Base-by-base conservation (phyloP, 331 rosid genomes). In the Telfairia occidentalis region DNA sequence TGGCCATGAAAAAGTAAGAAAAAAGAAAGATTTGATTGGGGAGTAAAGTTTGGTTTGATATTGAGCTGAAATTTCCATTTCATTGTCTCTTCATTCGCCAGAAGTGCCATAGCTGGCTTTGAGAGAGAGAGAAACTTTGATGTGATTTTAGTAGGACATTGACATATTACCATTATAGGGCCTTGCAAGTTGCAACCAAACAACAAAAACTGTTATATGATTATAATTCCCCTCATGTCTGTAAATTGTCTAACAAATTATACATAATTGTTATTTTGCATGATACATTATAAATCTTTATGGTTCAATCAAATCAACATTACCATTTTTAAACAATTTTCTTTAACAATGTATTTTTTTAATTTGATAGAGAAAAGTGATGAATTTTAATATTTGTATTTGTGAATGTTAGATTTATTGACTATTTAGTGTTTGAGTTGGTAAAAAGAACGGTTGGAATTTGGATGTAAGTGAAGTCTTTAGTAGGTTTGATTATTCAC, bases 91-190 rank as follows among this genome's bases (percentile, higher is more conserved):
- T 42, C 32, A 67, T 42, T 24, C 13, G 74, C 74, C 74, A 69
- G 74, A 69, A 45, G 24, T 24, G 24, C n/a, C 55, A 69, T 26
- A 69, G 74, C 74, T 69, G 74, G 24, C 35, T 69, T 37, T 64
- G 71, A 63, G 10, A 66, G 2, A 26, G 71, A 19, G 54, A 66
- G 9, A 38, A 35, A 12, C 23, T 12, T 69, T 46, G 57, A 65
- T 65, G 46, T 63, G 71, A 61, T 30, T 65, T 65, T 19, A 65
- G 4, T 63, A 19, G 3, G 26, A 61, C 5, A 61, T 61, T 38
- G 46, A 35, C 71, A 34, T 34, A 1, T 65, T 65, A 37, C 10
- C 16, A 6, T 60, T 60, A 9, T 32, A n/a, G 12, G 71, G 48
- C 5, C 29, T 65, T 5, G n/a, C 73, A 64, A 64, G 5, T 64